Evolutionary conservation across 2,329 filamentous ascomycete species (phyloP).

Genomic region (Calonectria honghensis): DNA sequence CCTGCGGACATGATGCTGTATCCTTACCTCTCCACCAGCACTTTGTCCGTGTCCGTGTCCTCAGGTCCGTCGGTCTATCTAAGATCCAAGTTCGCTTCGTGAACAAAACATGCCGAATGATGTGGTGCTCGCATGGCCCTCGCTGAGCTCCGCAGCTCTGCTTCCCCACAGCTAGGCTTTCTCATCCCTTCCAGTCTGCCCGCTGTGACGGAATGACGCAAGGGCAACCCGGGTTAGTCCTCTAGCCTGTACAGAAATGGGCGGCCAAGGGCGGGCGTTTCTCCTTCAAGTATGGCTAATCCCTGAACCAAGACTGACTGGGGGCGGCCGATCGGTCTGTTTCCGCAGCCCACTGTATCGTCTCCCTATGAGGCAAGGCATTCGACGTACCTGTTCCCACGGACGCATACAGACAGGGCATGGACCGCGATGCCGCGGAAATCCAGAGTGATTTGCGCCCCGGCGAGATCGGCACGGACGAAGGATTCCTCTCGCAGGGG

Average conservation of each 20-base stretch:
- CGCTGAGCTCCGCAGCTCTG: conserved; percentile 25
- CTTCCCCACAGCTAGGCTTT: conserved; percentile 56
- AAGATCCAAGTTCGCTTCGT: conserved; percentile 5
- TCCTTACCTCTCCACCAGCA: conserved; percentile 20
- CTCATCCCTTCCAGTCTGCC: conserved; percentile 49
- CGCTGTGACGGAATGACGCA: conserved; percentile 50
- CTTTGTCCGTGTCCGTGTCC: conserved; percentile 34
- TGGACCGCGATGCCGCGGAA: conserved; percentile 20
- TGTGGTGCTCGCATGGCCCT: conserved; percentile 32
- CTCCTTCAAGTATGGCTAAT: conserved; percentile 37
- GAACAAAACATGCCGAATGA: conserved; percentile 23
- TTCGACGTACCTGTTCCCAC: conserved; percentile 11
- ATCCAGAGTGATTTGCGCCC: conserved; percentile 41
- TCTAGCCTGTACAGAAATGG: background rate
- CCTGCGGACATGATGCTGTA: conserved; percentile 5
- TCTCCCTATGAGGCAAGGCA: conserved; percentile 22
- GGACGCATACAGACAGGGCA: conserved; percentile 16
- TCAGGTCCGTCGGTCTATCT: conserved; percentile 26
- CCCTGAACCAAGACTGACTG: conserved; percentile 36
- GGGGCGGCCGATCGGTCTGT: conserved; percentile 50
- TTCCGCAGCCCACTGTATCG: conserved; percentile 43
- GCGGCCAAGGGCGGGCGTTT: conserved; percentile 36
- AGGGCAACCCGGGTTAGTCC: conserved; percentile 45
- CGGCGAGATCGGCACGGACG: conserved; percentile 46
- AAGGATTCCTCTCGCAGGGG: conserved; percentile 43